Evolutionary conservation across 2,329 filamentous ascomycete genomes (phyloP), one percentile per base, ranked within the genome.

Genomic region (Monosporascus ibericus): DNA sequence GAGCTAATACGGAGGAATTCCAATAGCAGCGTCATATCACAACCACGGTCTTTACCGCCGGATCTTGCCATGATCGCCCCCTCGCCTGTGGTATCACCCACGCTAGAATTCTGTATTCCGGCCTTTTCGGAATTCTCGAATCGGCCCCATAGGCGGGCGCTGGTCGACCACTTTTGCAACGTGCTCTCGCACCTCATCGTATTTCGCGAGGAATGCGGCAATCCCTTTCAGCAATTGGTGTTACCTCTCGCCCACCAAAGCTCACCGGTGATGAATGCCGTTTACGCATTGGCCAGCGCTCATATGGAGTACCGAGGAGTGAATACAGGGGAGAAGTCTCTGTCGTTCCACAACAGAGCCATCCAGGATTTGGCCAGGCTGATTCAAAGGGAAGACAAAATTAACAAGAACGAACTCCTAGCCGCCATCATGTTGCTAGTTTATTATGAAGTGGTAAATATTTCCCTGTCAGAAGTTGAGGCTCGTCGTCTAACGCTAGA

Each of bases 261-360:
- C 60, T 71, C 72, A 0, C 77, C 81, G 1, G 77, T 96, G 4
- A 87, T 88, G 67, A 90, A 94, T 63, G 90, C 91, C 9, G 87
- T 96, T 54, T 91, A 89, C 53, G 90, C 91, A 0, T 74, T 96
- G 7, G 83, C 90, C 0, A 88, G 87, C 52, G 92, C 91, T 53
- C 94, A 96, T 65, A 74, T 95, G 53, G 87, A 92, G 58, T 90
- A 81, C 48, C 71, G 80, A 25, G 79, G 79, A 2, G 70, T 81
- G 6, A 68, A 75, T 25, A 77, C 75, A 6, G 65, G 69, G 20
- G 80, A 85, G 58, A 79, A 76, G 58, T 82, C 81, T 37, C 66
- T 83, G 1, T 75, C 76, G 55, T 84, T 84, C 55, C 82, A 85
- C 56, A 82, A 78, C 54, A 73, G 75, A 61, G 81, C 82, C 11